A percentile compares a stretch with the other conserved stretches of the same genome.
Evolutionary conservation across 2,329 filamentous ascomycete genomes (phyloP).

Genomic region (Botrytis tulipae): DNA sequence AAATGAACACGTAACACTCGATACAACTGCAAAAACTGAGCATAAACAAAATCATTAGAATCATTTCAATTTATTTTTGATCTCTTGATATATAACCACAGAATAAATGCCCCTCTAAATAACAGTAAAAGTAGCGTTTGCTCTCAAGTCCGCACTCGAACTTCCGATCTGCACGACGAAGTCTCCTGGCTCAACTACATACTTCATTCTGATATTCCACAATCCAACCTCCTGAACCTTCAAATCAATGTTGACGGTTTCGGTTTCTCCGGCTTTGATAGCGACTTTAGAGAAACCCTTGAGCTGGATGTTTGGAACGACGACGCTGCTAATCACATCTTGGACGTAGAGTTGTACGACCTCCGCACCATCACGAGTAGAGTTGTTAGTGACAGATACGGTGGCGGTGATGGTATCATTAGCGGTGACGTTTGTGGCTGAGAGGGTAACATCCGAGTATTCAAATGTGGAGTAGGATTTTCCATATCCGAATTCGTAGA

Average conservation of each 20-base stretch:
- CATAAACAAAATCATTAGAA: not conserved
- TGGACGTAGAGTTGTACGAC: slow-evolving; percentile 58
- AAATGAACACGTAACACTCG: not conserved
- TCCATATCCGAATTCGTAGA: slow-evolving; percentile 85
- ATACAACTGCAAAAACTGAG: not conserved
- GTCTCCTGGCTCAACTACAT: slow-evolving; percentile 70
- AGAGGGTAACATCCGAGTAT: slow-evolving; percentile 49
- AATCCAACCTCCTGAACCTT: slow-evolving; percentile 67
- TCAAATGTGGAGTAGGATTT: slow-evolving; percentile 65
- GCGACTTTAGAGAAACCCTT: slow-evolving; percentile 70
- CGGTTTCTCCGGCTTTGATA: slow-evolving; percentile 53
- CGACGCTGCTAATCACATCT: slow-evolving; percentile 51
- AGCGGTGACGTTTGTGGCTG: slow-evolving; percentile 37
- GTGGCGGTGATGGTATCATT: slow-evolving; percentile 53
- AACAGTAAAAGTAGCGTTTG: slow-evolving; percentile 57
- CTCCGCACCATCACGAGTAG: slow-evolving; percentile 48
- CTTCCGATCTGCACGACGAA: slow-evolving; percentile 63
- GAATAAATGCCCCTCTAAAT: not conserved
- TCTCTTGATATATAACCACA: not conserved
- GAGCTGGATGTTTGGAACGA: slow-evolving; percentile 65
- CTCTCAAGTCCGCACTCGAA: slow-evolving; percentile 55
- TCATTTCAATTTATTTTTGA: not conserved
- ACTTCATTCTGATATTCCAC: slow-evolving; percentile 69
- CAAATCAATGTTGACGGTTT: slow-evolving; percentile 55
- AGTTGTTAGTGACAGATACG: slow-evolving; percentile 60